Evolutionary conservation across 202 grass and related monocot genomes (phyloP).

Genomic region (Digitaria exilis): DNA sequence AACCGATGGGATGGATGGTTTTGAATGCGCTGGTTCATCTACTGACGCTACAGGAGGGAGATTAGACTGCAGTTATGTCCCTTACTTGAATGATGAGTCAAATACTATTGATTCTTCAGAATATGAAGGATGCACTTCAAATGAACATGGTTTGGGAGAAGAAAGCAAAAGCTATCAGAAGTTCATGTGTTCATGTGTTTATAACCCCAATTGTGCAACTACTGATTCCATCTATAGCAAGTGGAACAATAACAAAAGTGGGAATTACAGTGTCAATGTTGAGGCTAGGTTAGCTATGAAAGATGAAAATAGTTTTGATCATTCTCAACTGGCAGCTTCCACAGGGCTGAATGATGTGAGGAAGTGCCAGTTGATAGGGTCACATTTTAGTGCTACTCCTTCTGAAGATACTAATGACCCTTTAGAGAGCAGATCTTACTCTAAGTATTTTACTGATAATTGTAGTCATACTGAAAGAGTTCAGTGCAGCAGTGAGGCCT

Average conservation of each 20-base stretch:
- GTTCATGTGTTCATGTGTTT: slow-evolving; percentile 16
- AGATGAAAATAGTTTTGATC: slow-evolving; percentile 28
- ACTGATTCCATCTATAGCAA: slow-evolving; percentile 34
- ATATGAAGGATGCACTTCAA: slow-evolving; percentile 27
- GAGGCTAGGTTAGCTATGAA: slow-evolving; percentile 29
- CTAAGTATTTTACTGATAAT: slow-evolving; percentile 48
- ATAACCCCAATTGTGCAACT: slow-evolving; percentile 23
- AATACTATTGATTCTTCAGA: slow-evolving; percentile 32
- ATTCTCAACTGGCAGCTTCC: slow-evolving; percentile 10
- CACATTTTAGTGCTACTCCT: slow-evolving; percentile 13
- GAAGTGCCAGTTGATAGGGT: slow-evolving; percentile 5
- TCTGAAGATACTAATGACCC: slow-evolving; percentile 16
- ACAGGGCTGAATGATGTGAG: slow-evolving; percentile 15
- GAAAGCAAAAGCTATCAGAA: slow-evolving; percentile 44
- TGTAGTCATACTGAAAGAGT: slow-evolving; percentile 48
- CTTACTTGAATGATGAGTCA: slow-evolving; percentile 40
- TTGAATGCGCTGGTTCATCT: slow-evolving; percentile 45
- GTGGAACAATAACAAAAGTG: slow-evolving; percentile 42
- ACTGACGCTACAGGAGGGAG: background rate
- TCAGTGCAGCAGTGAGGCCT: slow-evolving; percentile 60
- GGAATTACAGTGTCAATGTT: slow-evolving; percentile 27
- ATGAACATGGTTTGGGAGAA: slow-evolving; percentile 28
- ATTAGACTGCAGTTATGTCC: slow-evolving; percentile 23
- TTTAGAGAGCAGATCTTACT: slow-evolving; percentile 25
- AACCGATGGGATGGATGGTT: slow-evolving; percentile 47